phyloP scores from a whole-genome alignment of 1,284 basidiomycete genomes.

The Rhodofomes roseus region DNA sequence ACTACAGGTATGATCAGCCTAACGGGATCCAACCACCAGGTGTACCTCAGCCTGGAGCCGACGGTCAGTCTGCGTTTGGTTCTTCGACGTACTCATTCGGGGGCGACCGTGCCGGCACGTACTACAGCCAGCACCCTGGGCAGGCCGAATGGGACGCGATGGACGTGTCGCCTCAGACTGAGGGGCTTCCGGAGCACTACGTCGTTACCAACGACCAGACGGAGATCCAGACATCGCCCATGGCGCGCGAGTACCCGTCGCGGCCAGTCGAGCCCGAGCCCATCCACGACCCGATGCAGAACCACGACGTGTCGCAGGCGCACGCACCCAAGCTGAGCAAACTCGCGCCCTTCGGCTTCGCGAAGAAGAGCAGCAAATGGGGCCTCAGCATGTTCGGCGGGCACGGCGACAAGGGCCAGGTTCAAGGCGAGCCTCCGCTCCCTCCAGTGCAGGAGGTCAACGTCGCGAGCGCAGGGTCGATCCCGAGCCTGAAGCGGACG shows the following conservation, averaged over 20 bases:
- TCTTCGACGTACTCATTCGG: slow-evolving; percentile 29
- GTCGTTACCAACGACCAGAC: slow-evolving; percentile 37
- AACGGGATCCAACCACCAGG: slow-evolving; percentile 19
- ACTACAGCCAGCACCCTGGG: slow-evolving; percentile 10
- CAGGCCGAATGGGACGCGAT: slow-evolving; percentile 52
- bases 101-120: slow-evolving; percentile 20
- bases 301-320: slow-evolving; percentile 27
- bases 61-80: slow-evolving; percentile 18
- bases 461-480: slow-evolving; percentile 44
- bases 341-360: slow-evolving; percentile 50
- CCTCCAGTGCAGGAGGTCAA: slow-evolving; percentile 72
- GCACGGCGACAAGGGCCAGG: slow-evolving; percentile 58
- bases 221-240: slow-evolving; percentile 51
- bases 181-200: slow-evolving; percentile 37
- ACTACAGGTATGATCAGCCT: slow-evolving; percentile 32
- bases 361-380: slow-evolving; percentile 66
- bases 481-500: slow-evolving; percentile 78
- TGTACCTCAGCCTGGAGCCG: slow-evolving; percentile 16
- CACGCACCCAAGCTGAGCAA: slow-evolving; percentile 52
- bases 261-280: slow-evolving; percentile 41
- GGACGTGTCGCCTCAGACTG: slow-evolving; percentile 51
- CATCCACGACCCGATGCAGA: slow-evolving; percentile 9
- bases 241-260: slow-evolving; percentile 46
- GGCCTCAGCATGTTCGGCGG: slow-evolving; percentile 67
- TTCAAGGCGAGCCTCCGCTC: slow-evolving; percentile 39